Conservation (phyloP, 495 filamentous ascomycete genomes). For the Lepidopterella palustris region DNA sequence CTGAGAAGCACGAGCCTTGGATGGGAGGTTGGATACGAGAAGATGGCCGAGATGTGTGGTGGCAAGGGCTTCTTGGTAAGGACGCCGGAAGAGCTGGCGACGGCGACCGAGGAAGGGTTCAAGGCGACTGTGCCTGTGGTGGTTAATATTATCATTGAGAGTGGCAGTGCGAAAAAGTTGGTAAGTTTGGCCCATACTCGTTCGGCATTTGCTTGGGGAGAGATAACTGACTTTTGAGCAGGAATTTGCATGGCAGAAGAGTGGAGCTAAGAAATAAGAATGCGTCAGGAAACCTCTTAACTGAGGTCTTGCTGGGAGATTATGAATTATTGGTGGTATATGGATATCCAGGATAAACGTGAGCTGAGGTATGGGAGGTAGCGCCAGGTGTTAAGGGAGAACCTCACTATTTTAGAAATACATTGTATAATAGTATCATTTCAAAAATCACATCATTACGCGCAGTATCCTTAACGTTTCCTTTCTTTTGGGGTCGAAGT, state of each 20-base stretch:
- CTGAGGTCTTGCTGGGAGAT: no score
- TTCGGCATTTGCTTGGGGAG: conserved; percentile 52
- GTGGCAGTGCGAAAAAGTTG: conserved; percentile 14
- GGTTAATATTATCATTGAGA: conserved; percentile 52
- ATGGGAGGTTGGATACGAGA: conserved; percentile 54
- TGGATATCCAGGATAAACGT: no score
- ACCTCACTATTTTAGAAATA: no score
- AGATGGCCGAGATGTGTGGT: conserved; percentile 52
- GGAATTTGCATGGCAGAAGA: conserved; percentile 23
- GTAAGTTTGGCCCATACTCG: conserved; percentile 50
- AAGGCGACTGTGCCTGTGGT: conserved; percentile 45
- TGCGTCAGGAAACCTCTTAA: neutral
- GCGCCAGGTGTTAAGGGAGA: no score
- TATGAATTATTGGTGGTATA: no score
- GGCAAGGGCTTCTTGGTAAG: conserved; percentile 50
- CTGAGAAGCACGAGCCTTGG: conserved; percentile 35
- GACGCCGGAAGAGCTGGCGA: conserved; percentile 47
- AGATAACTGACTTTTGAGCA: conserved; percentile 10
- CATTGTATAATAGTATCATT: no score
- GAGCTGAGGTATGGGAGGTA: no score
- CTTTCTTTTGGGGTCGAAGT: no score
- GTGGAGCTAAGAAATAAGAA: conserved; percentile 7
- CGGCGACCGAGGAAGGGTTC: conserved; percentile 50
- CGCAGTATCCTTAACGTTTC: no score
- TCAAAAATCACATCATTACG: no score